Conservation (phyloP, 2,329 filamentous ascomycete species). For the Arthrinium phaeospermum region DNA sequence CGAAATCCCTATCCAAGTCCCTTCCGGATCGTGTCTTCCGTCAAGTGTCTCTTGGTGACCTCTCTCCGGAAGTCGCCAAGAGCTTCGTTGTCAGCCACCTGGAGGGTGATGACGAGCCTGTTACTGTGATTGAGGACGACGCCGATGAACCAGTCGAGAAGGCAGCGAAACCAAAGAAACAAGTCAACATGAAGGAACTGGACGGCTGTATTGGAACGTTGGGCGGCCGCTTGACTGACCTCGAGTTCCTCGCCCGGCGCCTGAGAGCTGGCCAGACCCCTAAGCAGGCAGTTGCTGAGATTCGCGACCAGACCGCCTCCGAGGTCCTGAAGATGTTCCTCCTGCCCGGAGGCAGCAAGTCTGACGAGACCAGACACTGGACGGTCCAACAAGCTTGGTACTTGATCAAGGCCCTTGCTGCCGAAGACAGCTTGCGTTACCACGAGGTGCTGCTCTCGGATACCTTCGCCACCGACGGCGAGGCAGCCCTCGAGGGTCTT, state of each 20-base stretch:
- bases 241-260: slow-evolving; percentile 90
- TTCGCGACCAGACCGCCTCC: slow-evolving; percentile 85
- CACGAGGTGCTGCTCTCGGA: slow-evolving; percentile 83
- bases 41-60: slow-evolving; percentile 83
- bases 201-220: slow-evolving; percentile 82
- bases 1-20: slow-evolving; percentile 84
- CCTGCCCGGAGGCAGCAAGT: slow-evolving; percentile 62
- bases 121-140: slow-evolving; percentile 36
- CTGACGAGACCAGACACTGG: slow-evolving; percentile 64
- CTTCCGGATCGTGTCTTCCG: slow-evolving; percentile 91
- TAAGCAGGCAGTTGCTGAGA: slow-evolving; percentile 80
- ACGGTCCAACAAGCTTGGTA: slow-evolving; percentile 88
- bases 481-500: slow-evolving; percentile 78
- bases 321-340: slow-evolving; percentile 96
- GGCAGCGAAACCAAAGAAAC: slow-evolving; percentile 32
- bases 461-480: slow-evolving; percentile 73
- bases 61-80: slow-evolving; percentile 84
- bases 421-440: slow-evolving; percentile 74
- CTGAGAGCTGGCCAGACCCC: slow-evolving; percentile 88
- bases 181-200: slow-evolving; percentile 67
- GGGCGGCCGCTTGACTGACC: slow-evolving; percentile 91
- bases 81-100: slow-evolving; percentile 88
- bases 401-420: slow-evolving; percentile 78
- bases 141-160: slow-evolving; percentile 35
- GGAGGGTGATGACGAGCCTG: slow-evolving; percentile 51